Evolutionary conservation across 306 rosid genomes (phyloP).

Genomic region (Cicer bijugum): DNA sequence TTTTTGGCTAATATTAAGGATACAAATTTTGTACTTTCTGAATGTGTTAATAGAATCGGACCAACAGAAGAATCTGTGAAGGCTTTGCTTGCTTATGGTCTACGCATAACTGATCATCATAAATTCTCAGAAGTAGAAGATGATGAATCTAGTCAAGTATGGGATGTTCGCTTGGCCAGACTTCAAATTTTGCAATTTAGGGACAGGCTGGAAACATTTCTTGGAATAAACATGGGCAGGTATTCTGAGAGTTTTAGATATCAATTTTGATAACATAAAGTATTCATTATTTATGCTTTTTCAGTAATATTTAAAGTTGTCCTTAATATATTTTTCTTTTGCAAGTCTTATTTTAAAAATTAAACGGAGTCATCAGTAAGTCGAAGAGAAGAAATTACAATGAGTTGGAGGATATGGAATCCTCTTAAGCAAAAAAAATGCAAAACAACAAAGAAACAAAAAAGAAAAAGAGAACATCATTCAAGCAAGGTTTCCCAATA

Average conservation of each 20-base stretch:
- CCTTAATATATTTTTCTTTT: neutral
- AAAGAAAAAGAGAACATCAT: neutral
- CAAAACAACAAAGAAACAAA: neutral
- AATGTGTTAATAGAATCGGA: constrained; percentile 86
- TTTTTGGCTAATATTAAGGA: constrained; percentile 76
- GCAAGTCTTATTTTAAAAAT: neutral
- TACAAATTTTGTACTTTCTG: constrained; percentile 68
- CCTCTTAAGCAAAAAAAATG: constrained; percentile 17
- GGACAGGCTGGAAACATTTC: constrained; percentile 89
- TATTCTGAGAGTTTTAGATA: constrained; percentile 43
- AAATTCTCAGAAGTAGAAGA: constrained; percentile 63
- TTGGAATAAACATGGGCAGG: constrained; percentile 99
- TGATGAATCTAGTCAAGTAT: constrained; percentile 53
- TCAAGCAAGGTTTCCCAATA: neutral
- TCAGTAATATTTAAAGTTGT: neutral
- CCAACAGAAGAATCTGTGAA: constrained; percentile 78
- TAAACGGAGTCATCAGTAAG: constrained; percentile 16
- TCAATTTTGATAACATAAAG: constrained; percentile 33
- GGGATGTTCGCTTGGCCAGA: constrained; percentile 80
- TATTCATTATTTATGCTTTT: constrained; percentile 12
- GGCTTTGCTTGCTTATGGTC: constrained; percentile 83
- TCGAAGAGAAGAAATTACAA: constrained; percentile 34
- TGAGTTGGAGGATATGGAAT: constrained; percentile 24
- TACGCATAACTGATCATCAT: constrained; percentile 71
- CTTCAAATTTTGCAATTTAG: constrained; percentile 81